Base-by-base conservation (phyloP, 768 basidiomycete genomes). In the Termitomyces titanicus region DNA sequence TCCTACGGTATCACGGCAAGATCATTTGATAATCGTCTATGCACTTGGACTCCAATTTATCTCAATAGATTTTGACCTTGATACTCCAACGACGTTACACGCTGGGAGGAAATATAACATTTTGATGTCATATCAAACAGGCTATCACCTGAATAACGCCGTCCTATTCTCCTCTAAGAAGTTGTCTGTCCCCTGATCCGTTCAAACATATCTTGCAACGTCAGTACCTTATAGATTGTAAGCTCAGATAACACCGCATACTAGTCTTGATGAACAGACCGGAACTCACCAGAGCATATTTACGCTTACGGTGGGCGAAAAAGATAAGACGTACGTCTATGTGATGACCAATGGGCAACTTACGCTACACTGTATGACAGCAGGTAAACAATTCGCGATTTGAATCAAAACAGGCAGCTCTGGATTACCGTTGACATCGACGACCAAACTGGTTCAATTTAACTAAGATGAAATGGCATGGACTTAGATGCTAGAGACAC, bases 111-210 rank as follows among this genome's bases (percentile, higher is more conserved):
- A 62, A 24, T 66, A 69, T 39, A 67, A 69, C 47, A 61, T 66
- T 38, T 50, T 67, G 56, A 67, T 67, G 66, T 66, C 63, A 6
- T 61, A 67, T 51, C 67, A 69, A 48, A 69, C 66, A 10, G 65
- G 66, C 5, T 67, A 67, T 49, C 58, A 63, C 29, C 64, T 64
- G 8, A 69, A 69, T 44, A 64, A 65, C 42, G 65, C 64, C 12
- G 59, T 63, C 11, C 57, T 60, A 9, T 69, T 64, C 43, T 64
- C 62, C 18, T 60, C 64, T 12, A 60, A 65, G 42, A 61, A 64
- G 17, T 44, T 63, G 25, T 46, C 56, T 1, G 64, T 62, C 3
- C 62, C 64, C 12, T 65, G 65, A 61, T 65, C 63, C 45, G 52
- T 61, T 27, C 62, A 66, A 34, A 63, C 55, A 5, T 64, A 61